These are phyloP conservation scores for Syzygium aromaticum DNA, from an alignment of 345 rosid species.

Conservation along the genomic window DNA sequence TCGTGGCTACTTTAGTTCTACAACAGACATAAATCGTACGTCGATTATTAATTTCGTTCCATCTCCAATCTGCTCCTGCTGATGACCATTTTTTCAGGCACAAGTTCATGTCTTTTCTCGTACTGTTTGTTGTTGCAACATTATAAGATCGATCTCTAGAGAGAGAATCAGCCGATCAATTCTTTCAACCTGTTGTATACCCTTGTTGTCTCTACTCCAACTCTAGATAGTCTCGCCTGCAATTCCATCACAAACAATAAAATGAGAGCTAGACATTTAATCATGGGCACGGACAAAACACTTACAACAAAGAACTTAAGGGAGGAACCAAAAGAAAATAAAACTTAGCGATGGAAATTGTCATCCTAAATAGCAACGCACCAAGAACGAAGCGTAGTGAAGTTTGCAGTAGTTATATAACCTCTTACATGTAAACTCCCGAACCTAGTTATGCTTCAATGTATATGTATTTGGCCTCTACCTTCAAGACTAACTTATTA, in stretches of 20 bases:
- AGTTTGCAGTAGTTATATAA: background rate
- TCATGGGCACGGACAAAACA: background rate
- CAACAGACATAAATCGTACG: background rate
- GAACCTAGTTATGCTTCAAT: background rate
- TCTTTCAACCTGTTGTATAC: conserved; percentile 28
- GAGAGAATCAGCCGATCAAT: conserved; percentile 5
- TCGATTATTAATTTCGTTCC: background rate
- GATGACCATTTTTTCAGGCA: background rate
- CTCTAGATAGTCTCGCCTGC: conserved; percentile 34
- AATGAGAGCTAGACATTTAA: background rate
- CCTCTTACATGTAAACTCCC: background rate
- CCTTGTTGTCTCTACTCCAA: conserved; percentile 44
- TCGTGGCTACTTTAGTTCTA: background rate
- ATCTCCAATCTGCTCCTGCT: background rate
- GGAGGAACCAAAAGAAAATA: background rate
- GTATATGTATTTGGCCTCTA: background rate
- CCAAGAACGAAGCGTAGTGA: background rate
- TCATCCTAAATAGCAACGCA: background rate
- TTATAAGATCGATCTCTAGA: background rate
- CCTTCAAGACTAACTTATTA: background rate
- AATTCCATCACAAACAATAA: background rate
- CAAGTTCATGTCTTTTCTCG: background rate
- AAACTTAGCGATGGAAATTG: background rate
- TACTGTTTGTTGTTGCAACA: background rate
- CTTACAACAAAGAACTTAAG: background rate